Evolutionary conservation across 345 rosid species (phyloP), one percentile per base, ranked within the genome.

Genomic region (Eucalyptus guilfoylei): DNA sequence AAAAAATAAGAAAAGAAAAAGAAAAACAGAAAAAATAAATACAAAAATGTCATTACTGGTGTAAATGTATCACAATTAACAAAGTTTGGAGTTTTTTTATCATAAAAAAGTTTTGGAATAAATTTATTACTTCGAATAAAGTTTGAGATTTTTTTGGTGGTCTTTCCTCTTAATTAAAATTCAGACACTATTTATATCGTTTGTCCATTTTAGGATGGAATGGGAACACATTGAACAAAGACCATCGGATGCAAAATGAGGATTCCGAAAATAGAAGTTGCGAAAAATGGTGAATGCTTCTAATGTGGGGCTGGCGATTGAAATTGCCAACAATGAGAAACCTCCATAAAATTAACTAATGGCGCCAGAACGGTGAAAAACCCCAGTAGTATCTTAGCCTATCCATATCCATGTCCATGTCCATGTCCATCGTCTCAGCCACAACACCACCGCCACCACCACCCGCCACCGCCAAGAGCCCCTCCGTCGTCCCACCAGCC

Each of bases 371-470:
- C 81, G 9, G 81, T 72, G 81, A 34, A 17, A 34, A 34, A 72
- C 6, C 81, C 44, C 81, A 10, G 26, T 5, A 34, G 30, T 2
- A 19, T 48, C 64, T 23, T 87, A 72, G 87, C 40, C n/a, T n/a
- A n/a, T n/a, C 87, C 81, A 95, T 95, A 95, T 91, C 93, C 58
- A 67, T 93, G 64, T 86, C 94, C 62, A 94, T 95, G 97, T 91
- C 93, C 64, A 52, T 93, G 72, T 86, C 94, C 69, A 88, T 92
- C 60, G 88, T 92, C 87, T 89, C 90, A 89, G 26, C 86, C 48
- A 48, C 92, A 60, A 90, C 81, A 14, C 87, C 89, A 44, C 89
- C 49, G 45, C 92, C 81, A 24, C 88, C 87, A 49, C 89, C 42
- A 47, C 44, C 83, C 80, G 14, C 85, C 86, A 44, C 17, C 88